Conservation (phyloP, 441 rosid species). For the Capsella rubella region DNA sequence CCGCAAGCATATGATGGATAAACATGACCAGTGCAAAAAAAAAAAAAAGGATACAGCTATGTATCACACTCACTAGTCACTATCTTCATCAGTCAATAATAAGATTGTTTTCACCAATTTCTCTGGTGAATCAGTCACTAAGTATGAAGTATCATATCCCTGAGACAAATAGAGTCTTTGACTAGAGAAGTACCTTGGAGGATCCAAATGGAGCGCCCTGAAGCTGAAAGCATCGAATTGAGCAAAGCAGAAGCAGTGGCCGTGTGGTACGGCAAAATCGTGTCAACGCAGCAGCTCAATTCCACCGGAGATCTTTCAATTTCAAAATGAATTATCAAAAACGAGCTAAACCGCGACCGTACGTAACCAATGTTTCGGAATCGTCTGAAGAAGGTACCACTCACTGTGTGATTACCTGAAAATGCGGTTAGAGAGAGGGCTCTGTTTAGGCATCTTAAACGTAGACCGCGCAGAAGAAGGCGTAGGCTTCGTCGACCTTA, state of each 20-base stretch:
- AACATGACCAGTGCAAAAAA: neutral
- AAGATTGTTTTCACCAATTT: neutral
- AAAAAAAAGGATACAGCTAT: neutral
- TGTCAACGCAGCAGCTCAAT: constrained; percentile 75
- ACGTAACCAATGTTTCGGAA: constrained; percentile 1
- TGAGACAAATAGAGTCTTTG: neutral
- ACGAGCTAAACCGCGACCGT: neutral
- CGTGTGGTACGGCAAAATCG: constrained; percentile 84
- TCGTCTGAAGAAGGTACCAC: neutral
- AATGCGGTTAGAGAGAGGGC: constrained; percentile 57
- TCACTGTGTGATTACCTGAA: constrained; percentile 59
- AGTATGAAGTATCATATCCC: neutral
- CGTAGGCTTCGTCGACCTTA: constrained; percentile 45
- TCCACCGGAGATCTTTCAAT: constrained; percentile 72
- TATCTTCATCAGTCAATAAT: neutral
- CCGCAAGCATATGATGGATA: neutral
- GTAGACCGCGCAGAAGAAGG: constrained; percentile 50
- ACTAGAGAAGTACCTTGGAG: constrained; percentile 27
- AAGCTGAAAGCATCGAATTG: constrained; percentile 78
- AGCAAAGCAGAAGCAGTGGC: constrained; percentile 92
- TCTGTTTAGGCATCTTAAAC: constrained; percentile 56
- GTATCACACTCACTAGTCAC: neutral
- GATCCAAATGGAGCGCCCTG: constrained; percentile 25
- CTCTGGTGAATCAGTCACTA: neutral
- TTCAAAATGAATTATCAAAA: neutral